phyloP scores from a whole-genome alignment of 176 grass and related monocot species.

The Musa beccarii region DNA sequence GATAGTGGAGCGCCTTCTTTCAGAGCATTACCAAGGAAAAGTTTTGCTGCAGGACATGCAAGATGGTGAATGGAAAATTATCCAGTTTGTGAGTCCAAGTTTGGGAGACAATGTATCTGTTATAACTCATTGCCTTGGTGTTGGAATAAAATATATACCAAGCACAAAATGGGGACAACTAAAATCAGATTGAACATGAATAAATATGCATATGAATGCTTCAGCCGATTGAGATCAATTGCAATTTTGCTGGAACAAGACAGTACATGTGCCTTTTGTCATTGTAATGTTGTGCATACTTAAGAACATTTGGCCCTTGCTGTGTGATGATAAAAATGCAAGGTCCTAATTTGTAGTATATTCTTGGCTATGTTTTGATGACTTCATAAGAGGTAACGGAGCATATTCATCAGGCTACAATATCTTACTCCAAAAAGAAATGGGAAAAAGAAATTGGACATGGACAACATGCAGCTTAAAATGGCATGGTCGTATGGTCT shows the following conservation, averaged over 20 bases:
- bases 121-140: too few relatives aligned
- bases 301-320: not conserved
- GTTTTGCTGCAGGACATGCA: conserved; percentile 52
- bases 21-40: conserved; percentile 74
- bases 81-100: not conserved
- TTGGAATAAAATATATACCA: not conserved
- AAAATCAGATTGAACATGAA: too few relatives aligned
- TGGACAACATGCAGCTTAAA: not conserved
- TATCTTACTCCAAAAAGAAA: too few relatives aligned
- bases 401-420: too few relatives aligned
- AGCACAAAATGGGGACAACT: not conserved
- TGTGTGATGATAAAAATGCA: not conserved
- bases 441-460: too few relatives aligned
- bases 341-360: not conserved
- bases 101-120: not conserved
- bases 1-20: conserved; percentile 86
- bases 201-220: not conserved
- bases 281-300: not conserved
- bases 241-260: not conserved
- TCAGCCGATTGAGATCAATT: not conserved
- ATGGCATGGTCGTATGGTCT: not conserved
- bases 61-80: not conserved
- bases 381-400: not conserved
- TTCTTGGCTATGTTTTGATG: not conserved
- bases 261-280: not conserved